Evolutionary conservation across 306 rosid genomes (phyloP).

Genomic region (Prunus persica): DNA sequence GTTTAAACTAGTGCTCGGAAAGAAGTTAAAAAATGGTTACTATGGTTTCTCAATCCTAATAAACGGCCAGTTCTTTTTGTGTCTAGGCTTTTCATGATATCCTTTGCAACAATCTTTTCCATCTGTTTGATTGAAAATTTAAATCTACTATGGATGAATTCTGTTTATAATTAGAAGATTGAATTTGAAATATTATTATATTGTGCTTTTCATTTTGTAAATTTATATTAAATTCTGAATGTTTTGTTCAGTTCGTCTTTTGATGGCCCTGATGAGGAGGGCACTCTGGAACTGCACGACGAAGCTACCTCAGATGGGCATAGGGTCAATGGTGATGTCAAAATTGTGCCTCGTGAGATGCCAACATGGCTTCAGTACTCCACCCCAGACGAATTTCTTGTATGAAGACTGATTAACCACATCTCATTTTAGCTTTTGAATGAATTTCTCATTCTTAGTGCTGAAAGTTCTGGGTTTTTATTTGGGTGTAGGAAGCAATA

Average conservation of each 20-base stretch:
- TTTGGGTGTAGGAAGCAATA: slow-evolving; percentile 69
- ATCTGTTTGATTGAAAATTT: background rate
- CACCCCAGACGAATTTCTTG: slow-evolving; percentile 99
- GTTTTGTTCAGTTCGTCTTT: slow-evolving; percentile 62
- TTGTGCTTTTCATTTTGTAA: background rate
- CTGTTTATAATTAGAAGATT: background rate
- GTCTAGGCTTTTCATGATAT: background rate
- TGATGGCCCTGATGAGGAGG: slow-evolving; percentile 82
- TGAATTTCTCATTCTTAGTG: slow-evolving; percentile 22
- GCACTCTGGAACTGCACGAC: slow-evolving; percentile 49
- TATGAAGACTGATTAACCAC: slow-evolving; percentile 36
- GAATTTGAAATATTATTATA: background rate
- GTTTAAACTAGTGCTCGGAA: slow-evolving; percentile 11
- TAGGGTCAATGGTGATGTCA: slow-evolving; percentile 57
- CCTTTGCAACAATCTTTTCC: background rate
- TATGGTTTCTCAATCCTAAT: background rate
- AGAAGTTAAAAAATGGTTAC: background rate
- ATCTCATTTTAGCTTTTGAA: slow-evolving; percentile 21
- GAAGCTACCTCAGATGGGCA: slow-evolving; percentile 60
- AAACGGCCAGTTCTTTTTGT: background rate
- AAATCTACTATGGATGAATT: background rate
- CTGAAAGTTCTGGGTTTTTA: slow-evolving; percentile 32
- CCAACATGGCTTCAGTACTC: slow-evolving; percentile 92
- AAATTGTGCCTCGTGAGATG: slow-evolving; percentile 55
- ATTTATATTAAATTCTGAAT: slow-evolving; percentile 11